Percentiles rank a stretch among this genome's conserved stretches.
Evolutionary conservation across 768 basidiomycete species (phyloP).

Genomic region (Podaxis mareebaensis): DNA sequence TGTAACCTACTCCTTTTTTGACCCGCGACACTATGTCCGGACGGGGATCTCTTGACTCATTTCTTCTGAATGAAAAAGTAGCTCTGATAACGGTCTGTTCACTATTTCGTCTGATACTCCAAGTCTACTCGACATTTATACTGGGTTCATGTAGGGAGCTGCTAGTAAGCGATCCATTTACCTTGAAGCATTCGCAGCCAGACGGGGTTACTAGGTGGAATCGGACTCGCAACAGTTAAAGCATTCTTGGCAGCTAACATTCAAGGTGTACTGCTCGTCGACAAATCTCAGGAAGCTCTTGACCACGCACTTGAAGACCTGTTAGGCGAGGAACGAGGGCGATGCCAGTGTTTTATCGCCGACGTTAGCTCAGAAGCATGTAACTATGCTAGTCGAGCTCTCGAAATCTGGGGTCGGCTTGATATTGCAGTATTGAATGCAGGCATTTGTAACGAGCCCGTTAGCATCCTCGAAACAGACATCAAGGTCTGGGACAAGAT

Average conservation of each 20-base stretch:
- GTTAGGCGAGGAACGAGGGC: constrained; percentile 1
- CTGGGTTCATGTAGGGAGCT: neutral
- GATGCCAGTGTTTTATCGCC: constrained; percentile 10
- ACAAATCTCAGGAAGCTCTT: constrained; percentile 9
- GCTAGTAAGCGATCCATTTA: constrained; percentile 1
- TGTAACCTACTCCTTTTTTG: neutral
- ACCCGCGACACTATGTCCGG: neutral
- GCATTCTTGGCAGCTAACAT: constrained; percentile 13
- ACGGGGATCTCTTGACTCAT: neutral
- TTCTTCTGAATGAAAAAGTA: constrained; percentile 4
- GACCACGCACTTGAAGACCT: neutral
- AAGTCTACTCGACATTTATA: neutral
- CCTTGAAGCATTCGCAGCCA: neutral
- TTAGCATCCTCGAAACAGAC: constrained; percentile 11
- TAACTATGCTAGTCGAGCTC: neutral
- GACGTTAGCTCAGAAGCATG: constrained; percentile 11
- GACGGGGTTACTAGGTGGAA: constrained; percentile 1
- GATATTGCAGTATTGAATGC: constrained; percentile 20
- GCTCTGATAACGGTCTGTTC: constrained; percentile 10
- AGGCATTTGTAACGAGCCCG: constrained; percentile 11
- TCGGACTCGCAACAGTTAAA: constrained; percentile 18
- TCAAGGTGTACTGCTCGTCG: constrained; percentile 16
- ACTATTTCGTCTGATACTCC: neutral
- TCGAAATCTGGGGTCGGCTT: constrained; percentile 7
- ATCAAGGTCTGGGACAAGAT: constrained; percentile 18